A percentile compares a stretch with the other conserved stretches of the same genome.
phyloP scores from a whole-genome alignment of 345 rosid species.

The Eutrema yunnanense region DNA sequence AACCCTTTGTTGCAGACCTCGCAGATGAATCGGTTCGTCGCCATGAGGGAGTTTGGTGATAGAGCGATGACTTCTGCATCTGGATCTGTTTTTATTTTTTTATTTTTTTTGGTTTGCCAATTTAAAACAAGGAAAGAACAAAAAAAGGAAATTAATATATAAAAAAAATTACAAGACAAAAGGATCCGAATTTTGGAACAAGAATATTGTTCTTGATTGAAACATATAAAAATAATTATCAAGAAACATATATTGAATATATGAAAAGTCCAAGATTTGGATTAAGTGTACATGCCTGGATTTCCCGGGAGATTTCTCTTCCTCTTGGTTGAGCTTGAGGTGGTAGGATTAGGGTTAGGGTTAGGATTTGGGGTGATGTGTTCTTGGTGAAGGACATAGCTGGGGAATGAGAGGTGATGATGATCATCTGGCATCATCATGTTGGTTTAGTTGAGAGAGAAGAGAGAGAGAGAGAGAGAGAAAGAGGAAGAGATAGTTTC shows the following conservation, averaged over 20 bases:
- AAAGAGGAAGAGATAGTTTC: not conserved
- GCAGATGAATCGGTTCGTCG: constrained; percentile 63
- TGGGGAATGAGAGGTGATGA: constrained; percentile 45
- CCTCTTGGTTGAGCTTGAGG: constrained; percentile 42
- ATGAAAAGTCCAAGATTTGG: constrained; percentile 7
- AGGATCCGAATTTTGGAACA: not conserved
- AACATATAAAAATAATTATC: not conserved
- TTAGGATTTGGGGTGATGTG: constrained; percentile 35
- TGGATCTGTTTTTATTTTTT: constrained; percentile 56
- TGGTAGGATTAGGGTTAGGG: constrained; percentile 58
- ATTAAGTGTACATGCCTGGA: constrained; percentile 50
- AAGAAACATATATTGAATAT: not conserved
- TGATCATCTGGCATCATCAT: constrained; percentile 54
- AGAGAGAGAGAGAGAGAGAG: not conserved
- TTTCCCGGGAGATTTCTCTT: constrained; percentile 69
- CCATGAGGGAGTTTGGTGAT: constrained; percentile 69
- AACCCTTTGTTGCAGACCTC: constrained; percentile 79
- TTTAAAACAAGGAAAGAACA: not conserved
- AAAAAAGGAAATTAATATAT: not conserved
- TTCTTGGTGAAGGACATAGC: constrained; percentile 41
- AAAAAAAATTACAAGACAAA: not conserved
- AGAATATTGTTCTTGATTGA: not conserved
- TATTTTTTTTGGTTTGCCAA: not conserved
- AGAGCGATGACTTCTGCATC: constrained; percentile 67
- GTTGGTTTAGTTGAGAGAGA: constrained; percentile 11